These are phyloP conservation scores for Raddia distichophylla DNA, from an alignment of 176 grass and related monocot species.

Conservation along the genomic window DNA sequence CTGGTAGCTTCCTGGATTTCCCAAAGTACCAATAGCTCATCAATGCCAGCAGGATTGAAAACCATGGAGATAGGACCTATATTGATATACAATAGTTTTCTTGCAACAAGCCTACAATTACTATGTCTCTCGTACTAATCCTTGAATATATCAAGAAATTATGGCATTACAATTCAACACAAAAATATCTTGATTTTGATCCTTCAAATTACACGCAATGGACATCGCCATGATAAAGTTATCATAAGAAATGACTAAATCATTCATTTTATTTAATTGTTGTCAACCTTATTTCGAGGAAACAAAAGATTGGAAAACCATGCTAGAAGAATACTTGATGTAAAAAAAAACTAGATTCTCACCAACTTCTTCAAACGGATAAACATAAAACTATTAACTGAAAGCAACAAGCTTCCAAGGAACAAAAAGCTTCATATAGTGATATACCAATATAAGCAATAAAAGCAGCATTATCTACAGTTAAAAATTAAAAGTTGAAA, in stretches of 20 bases:
- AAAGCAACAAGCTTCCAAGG: neutral
- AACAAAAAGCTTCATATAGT: neutral
- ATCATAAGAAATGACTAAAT: neutral
- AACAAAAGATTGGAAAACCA: neutral
- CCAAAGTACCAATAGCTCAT: neutral
- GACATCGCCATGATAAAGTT: neutral
- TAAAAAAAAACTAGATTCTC: neutral
- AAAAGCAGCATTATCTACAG: neutral
- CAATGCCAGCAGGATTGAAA: neutral
- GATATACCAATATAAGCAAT: neutral
- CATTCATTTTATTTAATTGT: neutral
- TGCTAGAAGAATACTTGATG: neutral
- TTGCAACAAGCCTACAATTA: neutral
- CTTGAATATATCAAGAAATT: no score
- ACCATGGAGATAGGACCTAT: neutral
- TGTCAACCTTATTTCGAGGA: neutral
- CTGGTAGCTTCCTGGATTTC: neutral
- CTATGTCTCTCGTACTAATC: no score
- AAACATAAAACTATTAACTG: neutral
- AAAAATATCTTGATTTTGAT: neutral
- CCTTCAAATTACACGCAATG: neutral
- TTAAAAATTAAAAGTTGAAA: neutral
- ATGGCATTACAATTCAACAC: no score
- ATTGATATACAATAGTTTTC: neutral
- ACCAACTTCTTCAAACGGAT: constrained; percentile 15